Base-by-base conservation (phyloP, 768 basidiomycete genomes). In the Harrya chromipes region DNA sequence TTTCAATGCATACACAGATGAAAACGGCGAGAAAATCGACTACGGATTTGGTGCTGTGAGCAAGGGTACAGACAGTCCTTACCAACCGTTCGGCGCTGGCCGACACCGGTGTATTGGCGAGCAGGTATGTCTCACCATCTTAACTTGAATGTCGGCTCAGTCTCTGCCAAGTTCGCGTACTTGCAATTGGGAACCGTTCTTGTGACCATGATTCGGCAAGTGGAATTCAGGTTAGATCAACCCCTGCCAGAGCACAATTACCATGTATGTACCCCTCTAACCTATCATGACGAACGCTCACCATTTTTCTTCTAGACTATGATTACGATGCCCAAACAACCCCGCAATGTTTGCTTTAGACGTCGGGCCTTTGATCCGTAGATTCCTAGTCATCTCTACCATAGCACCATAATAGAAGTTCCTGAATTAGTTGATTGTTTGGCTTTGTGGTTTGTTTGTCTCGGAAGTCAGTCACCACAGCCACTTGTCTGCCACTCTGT, bases 81-180 rank as follows among this genome's bases (percentile, higher is more conserved):
- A 98, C 68, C 90, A 97, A 66, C 97, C 97, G 2, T 99, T 99
- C 61, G 97, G 97, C 54, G 95, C 97, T 44, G 97, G 97, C 24
- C 79, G 90, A 60, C 95, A 97, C 73, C 78, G 94, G 56, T 98
- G 91, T 68, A 94, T 97, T 53, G 91, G 93, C 55, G 93, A 94
- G 72, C 87, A 85, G 73, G 85, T 84, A 40, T 39, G 74, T 68
- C 23, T 11, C 2, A 14, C 40, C 2, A 3, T 51, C 14, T 20
- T 45, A 8, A 31, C 45, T 20, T 44, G 27, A 34, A 45, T 23
- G 29, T 36, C 41, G n/a, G 13, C 49, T 57, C 31, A 61, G n/a
- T 20, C 6, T 43, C 40, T 47, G 17, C 6, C 27, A 44, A 93
- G 84, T 98, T 98, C 63, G 97, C 97, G 21, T 94, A 97, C 70